Conservation (phyloP, 2,329 filamentous ascomycete species). For the Remersonia thermophila region DNA sequence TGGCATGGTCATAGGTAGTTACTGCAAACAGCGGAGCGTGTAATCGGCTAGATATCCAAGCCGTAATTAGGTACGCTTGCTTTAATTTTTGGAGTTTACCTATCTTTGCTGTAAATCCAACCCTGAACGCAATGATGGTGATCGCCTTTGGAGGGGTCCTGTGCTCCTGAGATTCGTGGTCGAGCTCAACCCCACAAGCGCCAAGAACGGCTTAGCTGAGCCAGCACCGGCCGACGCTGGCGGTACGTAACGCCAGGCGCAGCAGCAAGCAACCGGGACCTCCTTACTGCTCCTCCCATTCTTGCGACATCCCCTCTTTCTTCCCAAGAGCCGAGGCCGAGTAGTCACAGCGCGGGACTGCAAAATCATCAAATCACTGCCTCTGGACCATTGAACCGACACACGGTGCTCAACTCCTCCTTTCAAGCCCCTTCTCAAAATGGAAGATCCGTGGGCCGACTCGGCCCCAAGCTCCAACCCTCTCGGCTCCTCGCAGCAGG, state of each 20-base stretch:
- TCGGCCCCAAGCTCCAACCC: conserved; percentile 22
- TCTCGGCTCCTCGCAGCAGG: conserved; percentile 13
- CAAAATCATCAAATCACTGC: not conserved
- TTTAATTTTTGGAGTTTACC: too few species aligned
- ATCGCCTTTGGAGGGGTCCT: too few species aligned
- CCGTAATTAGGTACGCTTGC: too few species aligned
- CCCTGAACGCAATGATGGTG: too few species aligned
- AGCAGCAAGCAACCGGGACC: not conserved
- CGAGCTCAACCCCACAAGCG: conserved; percentile 9
- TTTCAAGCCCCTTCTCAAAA: conserved; percentile 6
- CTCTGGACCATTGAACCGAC: not conserved
- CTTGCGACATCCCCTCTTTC: too few species aligned
- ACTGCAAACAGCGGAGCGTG: too few species aligned
- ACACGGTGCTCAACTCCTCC: not conserved
- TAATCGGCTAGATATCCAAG: too few species aligned
- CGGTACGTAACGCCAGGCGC: conserved; percentile 2
- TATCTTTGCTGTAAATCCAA: too few species aligned
- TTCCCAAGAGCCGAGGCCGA: too few species aligned
- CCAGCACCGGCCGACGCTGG: too few species aligned
- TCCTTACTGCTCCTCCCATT: not conserved
- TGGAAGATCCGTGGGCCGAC: conserved; percentile 42
- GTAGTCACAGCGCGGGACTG: not conserved
- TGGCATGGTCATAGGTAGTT: too few species aligned
- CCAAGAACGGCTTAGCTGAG: conserved; percentile 12
- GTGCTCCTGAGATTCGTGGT: not conserved